Conservation (phyloP, 2,329 filamentous ascomycete genomes). For the Penicillium sp. region DNA sequence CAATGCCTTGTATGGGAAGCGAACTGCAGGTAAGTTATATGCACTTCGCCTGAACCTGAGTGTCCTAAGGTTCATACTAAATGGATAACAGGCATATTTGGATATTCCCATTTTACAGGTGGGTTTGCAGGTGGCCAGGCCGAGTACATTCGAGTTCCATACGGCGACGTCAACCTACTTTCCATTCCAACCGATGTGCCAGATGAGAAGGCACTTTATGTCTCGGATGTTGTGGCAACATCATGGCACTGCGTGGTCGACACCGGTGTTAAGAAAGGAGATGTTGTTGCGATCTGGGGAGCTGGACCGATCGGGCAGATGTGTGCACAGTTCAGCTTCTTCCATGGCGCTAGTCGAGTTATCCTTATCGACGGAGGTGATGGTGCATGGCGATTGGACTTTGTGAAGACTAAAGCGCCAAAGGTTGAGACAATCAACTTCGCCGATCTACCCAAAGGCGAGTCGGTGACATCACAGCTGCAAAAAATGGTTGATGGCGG, state of each 20-base stretch:
- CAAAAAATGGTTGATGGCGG: conserved; percentile 73
- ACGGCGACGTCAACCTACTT: conserved; percentile 76
- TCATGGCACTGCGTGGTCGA: conserved; percentile 81
- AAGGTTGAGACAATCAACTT: conserved; percentile 69
- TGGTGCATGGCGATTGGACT: conserved; percentile 63
- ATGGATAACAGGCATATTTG: conserved; percentile 55
- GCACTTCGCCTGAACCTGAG: background rate
- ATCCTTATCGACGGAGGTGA: conserved; percentile 74
- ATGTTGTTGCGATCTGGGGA: conserved; percentile 82
- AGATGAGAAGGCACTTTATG: conserved; percentile 78
- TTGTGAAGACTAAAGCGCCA: conserved; percentile 61
- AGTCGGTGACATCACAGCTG: conserved; percentile 67
- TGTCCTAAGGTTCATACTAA: background rate
- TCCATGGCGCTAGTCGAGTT: conserved; percentile 70
- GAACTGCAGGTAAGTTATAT: conserved; percentile 59
- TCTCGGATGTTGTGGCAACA: conserved; percentile 77
- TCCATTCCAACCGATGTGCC: conserved; percentile 75
- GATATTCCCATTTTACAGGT: conserved; percentile 72
- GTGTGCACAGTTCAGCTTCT: conserved; percentile 62
- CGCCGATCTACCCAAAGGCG: conserved; percentile 57
- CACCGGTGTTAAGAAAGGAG: conserved; percentile 72
- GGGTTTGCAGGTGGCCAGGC: conserved; percentile 86
- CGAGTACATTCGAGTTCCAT: conserved; percentile 79
- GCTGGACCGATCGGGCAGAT: conserved; percentile 83
- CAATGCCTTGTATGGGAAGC: conserved; percentile 74